phyloP scores from a whole-genome alignment of 2,329 filamentous ascomycete genomes.

The Claviceps arundinis region DNA sequence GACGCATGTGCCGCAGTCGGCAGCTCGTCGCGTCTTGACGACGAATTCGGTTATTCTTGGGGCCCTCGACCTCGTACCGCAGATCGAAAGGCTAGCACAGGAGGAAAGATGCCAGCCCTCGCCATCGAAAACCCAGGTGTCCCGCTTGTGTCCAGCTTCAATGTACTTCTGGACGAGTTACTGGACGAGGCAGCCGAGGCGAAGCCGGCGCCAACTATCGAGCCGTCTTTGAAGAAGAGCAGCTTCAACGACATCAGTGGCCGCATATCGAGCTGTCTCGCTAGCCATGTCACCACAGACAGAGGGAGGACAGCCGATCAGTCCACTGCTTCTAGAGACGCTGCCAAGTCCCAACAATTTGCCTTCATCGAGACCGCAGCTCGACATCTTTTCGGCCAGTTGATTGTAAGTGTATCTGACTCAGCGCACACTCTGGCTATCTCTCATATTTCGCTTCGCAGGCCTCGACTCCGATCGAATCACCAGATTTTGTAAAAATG shows the following conservation, averaged over 20 bases:
- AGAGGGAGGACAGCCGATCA: conserved; percentile 10
- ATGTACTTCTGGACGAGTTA: conserved; percentile 40
- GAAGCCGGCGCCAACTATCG: conserved; percentile 49
- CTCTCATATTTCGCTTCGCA: conserved; percentile 20
- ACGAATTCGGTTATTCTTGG: neutral
- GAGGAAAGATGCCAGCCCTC: conserved; percentile 37
- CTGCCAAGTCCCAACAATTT: conserved; percentile 37
- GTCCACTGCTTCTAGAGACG: conserved; percentile 26
- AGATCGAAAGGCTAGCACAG: neutral
- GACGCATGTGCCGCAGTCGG: neutral
- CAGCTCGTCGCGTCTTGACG: neutral
- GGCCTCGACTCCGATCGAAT: conserved; percentile 63
- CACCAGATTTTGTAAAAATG: conserved; percentile 65
- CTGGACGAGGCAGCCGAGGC: conserved; percentile 43
- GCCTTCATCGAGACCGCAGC: conserved; percentile 73
- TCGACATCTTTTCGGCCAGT: conserved; percentile 63
- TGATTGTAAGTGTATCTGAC: conserved; percentile 50
- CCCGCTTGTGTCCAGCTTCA: conserved; percentile 39
- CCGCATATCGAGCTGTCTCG: conserved; percentile 26
- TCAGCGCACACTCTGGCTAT: neutral
- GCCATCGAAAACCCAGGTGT: conserved; percentile 33
- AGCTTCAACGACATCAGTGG: conserved; percentile 42
- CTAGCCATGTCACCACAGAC: conserved; percentile 15
- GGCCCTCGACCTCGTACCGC: neutral
- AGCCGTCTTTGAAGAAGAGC: conserved; percentile 61